Evolutionary conservation across 1,139 yeast species (phyloP).

Genomic region (Nakaseomyces sp.): DNA sequence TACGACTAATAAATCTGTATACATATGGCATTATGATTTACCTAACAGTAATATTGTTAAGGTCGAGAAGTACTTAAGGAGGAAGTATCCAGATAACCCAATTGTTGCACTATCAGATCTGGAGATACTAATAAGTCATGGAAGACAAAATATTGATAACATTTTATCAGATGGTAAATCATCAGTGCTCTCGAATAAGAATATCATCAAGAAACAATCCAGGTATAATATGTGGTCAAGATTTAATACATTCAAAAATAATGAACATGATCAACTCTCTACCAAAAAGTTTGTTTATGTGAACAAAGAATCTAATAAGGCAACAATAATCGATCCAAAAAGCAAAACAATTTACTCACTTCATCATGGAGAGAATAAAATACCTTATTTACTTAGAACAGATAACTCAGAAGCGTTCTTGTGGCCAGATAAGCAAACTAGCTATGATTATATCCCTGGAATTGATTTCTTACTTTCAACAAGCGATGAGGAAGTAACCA

Average conservation of each 20-base stretch:
- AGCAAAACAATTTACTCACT: neutral
- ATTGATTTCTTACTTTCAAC: slow-evolving; percentile 12
- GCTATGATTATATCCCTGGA: neutral
- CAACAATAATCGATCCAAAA: neutral
- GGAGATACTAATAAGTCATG: slow-evolving; percentile 2
- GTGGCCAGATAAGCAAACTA: neutral
- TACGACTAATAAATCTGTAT: slow-evolving; percentile 21
- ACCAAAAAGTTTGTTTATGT: neutral
- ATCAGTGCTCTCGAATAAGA: neutral
- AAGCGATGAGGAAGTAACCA: slow-evolving; percentile 13
- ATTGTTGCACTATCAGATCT: slow-evolving; percentile 16
- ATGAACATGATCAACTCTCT: neutral
- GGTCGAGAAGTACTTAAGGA: slow-evolving; percentile 18
- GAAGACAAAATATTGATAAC: neutral
- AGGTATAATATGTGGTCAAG: neutral
- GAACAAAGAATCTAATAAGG: neutral
- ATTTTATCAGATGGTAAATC: neutral
- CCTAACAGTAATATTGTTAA: slow-evolving; percentile 10
- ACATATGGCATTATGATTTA: slow-evolving; percentile 19
- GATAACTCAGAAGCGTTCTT: neutral
- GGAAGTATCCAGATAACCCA: slow-evolving; percentile 20
- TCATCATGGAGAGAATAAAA: neutral
- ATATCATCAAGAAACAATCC: neutral
- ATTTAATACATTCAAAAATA: neutral
- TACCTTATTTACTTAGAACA: neutral